Evolutionary conservation across 1,139 yeast genomes (phyloP).

Genomic region (Arxiozyma slooffiae): DNA sequence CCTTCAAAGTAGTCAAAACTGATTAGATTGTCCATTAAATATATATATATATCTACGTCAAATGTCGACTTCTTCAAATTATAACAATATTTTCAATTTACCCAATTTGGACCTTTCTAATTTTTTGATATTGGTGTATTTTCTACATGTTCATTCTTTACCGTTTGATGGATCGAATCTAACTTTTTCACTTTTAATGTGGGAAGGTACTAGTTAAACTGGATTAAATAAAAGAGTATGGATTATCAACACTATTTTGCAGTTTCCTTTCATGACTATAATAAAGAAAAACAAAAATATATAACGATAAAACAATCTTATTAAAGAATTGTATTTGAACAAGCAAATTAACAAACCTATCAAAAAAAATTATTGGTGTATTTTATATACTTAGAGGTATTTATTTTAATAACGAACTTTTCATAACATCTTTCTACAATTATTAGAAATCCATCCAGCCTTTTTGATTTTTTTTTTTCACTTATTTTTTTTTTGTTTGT

Average conservation of each 20-base stretch:
- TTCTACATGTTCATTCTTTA: slow-evolving; percentile 58
- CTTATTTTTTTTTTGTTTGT: too few species aligned
- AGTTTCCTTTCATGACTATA: not conserved
- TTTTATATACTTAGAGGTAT: too few species aligned
- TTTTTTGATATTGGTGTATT: slow-evolving; percentile 48
- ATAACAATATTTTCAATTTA: slow-evolving; percentile 20
- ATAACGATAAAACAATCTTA: not conserved
- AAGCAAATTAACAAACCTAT: too few species aligned
- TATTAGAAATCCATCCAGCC: not conserved
- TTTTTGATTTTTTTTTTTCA: too few species aligned
- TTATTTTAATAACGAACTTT: too few species aligned
- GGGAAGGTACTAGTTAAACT: not conserved
- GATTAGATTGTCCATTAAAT: not conserved
- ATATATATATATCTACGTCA: slow-evolving; percentile 2
- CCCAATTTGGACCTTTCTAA: slow-evolving; percentile 22
- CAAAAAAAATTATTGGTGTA: not conserved
- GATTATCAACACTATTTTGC: not conserved
- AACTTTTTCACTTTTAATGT: not conserved
- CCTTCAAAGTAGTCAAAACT: not conserved
- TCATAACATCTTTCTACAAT: not conserved
- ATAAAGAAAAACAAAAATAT: not conserved
- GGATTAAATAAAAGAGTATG: not conserved
- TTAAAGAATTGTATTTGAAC: not conserved
- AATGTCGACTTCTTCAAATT: slow-evolving; percentile 21
- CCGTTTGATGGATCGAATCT: slow-evolving; percentile 20